Percentiles rank a stretch among this genome's conserved stretches.
These are phyloP conservation scores for Sphaerulina musiva DNA, from an alignment of 2,329 filamentous ascomycete genomes.

Conservation along the genomic window DNA sequence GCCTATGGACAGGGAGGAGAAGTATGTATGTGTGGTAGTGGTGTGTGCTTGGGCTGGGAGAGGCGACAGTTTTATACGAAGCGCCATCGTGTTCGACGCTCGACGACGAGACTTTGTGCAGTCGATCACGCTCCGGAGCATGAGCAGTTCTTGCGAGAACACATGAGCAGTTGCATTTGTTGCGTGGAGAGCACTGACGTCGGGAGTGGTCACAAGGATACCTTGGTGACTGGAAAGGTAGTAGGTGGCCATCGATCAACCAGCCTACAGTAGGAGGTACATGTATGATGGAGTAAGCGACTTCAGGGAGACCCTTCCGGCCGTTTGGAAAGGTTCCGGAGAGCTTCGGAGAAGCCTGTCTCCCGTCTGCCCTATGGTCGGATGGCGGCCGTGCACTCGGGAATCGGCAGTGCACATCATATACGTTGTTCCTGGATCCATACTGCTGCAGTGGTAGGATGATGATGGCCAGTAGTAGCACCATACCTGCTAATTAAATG, in stretches of 20 bases:
- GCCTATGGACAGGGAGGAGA: not conserved
- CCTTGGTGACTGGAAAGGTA: not conserved
- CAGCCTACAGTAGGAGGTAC: too few species aligned
- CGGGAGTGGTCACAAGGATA: slow-evolving; percentile 5
- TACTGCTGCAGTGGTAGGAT: not conserved
- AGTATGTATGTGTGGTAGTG: too few species aligned
- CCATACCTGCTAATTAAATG: not conserved
- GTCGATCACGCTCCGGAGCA: not conserved
- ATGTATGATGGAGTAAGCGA: not conserved
- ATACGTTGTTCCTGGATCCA: not conserved
- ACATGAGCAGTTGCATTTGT: not conserved
- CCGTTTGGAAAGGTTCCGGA: not conserved
- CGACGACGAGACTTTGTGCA: not conserved
- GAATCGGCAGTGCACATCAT: not conserved
- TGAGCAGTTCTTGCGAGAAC: not conserved
- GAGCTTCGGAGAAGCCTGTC: too few species aligned
- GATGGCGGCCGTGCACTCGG: not conserved
- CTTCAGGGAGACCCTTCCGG: not conserved
- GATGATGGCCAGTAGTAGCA: not conserved
- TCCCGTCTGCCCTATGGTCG: too few species aligned
- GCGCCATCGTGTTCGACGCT: not conserved
- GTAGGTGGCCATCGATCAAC: too few species aligned
- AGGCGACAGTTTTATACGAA: not conserved
- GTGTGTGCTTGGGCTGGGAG: not conserved
- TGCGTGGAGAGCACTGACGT: slow-evolving; percentile 4